Evolutionary conservation across 2,329 filamentous ascomycete species (phyloP), one percentile per base, ranked within the genome.

Genomic region (Coniochaeta pulveracea): DNA sequence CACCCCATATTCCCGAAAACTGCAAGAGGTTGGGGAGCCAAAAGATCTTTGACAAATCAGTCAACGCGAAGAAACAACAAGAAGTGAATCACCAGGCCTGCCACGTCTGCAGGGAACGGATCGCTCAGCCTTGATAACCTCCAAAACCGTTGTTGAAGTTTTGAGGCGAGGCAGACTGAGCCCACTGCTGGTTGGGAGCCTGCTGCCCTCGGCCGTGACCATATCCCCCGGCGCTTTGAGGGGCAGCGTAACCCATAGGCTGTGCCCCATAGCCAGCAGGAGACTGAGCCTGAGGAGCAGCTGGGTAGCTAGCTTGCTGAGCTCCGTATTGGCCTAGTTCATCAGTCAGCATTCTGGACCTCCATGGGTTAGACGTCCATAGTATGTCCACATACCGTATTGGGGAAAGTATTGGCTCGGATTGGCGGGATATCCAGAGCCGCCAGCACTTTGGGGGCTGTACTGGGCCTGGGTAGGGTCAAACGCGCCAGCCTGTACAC

Each of bases 371-470:
- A 25, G 26, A 10, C n/a, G n/a, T n/a, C n/a, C n/a, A n/a, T n/a
- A 10, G 19, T 22, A 16, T 25, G 25, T 26, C 37, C 35, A 66
- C 68, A 59, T 73, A 72, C 84, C 80, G 54, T 96, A 96, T 61
- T 96, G 91, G 45, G 89, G 86, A 58, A 95, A 96, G 66, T 85
- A 95, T 22, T 71, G 67, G 37, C 76, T 79, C 27, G 85, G 82
- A 27, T 85, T 84, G 47, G 79, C 83, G 42, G 83, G 80, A 52
- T 80, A 94, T 36, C 69, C 78, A 34, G 72, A 75, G 45, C 70
- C 79, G 59, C 76, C 78, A 47, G 71, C 80, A 48, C 77, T 84
- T 54, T 88, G 83, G 34, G 88, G 76, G 47, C 73, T 79, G 50
- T 76, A 80, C 53, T 73, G 72, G n/a, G 28, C 28, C 47, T 72